A percentile compares a stretch with the other conserved stretches of the same genome.
Conservation (phyloP, 495 filamentous ascomycete genomes). For the Hyphodiscus hymeniophilus region DNA sequence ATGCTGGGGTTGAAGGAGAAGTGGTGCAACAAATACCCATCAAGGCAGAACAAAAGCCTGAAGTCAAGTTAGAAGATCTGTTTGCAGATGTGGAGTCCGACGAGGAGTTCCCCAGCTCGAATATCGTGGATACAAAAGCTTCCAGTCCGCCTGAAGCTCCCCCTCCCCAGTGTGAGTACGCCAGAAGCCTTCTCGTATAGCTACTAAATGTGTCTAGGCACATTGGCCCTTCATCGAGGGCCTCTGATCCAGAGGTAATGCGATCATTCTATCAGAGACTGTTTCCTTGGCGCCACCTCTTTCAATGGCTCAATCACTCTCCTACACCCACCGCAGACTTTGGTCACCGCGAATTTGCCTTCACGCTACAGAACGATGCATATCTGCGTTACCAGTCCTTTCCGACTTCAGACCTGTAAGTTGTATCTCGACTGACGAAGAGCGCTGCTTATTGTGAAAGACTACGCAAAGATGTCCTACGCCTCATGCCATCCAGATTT, state of each 20-base stretch:
- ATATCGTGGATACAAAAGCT: slow-evolving; percentile 34
- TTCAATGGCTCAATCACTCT: slow-evolving; percentile 97
- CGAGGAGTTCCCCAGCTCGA: slow-evolving; percentile 62
- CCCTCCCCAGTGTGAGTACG: slow-evolving; percentile 31
- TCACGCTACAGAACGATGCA: slow-evolving; percentile 81
- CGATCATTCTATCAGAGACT: slow-evolving; percentile 89
- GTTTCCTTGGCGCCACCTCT: slow-evolving; percentile 90
- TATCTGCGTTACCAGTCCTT: slow-evolving; percentile 93
- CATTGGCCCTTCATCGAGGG: slow-evolving; percentile 20
- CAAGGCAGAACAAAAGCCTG: slow-evolving; percentile 9
- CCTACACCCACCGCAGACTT: slow-evolving; percentile 81
- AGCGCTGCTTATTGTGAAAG: slow-evolving; percentile 30
- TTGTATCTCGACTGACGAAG: slow-evolving; percentile 4
- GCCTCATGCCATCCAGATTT: slow-evolving; percentile 83
- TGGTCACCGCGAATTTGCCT: slow-evolving; percentile 86
- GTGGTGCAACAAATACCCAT: slow-evolving; percentile 23
- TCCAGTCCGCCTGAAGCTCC: slow-evolving; percentile 35
- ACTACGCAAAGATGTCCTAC: slow-evolving; percentile 83
- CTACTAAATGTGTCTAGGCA: slow-evolving; percentile 10
- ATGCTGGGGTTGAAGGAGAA: slow-evolving; percentile 21
- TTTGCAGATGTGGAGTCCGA: slow-evolving; percentile 75
- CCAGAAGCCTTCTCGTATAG: background rate
- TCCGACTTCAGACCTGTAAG: slow-evolving; percentile 72
- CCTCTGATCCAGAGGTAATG: slow-evolving; percentile 74
- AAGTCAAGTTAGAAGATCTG: slow-evolving; percentile 67